A percentile compares a stretch with the other conserved stretches of the same genome.
These are phyloP conservation scores for Zygoascus tannicola DNA, from an alignment of 805 yeast genomes.

Conservation along the genomic window DNA sequence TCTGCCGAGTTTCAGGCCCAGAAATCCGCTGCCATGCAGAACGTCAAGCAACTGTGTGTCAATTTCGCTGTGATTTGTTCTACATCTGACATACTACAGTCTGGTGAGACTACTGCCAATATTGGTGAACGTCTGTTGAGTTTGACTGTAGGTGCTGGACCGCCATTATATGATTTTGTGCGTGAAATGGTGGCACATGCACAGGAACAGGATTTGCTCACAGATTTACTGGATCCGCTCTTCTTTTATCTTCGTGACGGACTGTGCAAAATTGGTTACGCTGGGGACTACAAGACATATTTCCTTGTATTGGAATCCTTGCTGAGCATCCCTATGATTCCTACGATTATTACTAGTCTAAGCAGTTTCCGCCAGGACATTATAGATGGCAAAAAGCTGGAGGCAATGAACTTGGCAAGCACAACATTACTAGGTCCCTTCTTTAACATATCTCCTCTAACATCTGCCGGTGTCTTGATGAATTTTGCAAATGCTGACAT, in stretches of 20 bases:
- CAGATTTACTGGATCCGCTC: conserved; percentile 50
- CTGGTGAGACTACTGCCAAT: conserved; percentile 8
- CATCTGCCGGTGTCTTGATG: conserved; percentile 20
- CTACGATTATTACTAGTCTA: conserved; percentile 48
- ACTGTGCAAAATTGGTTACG: conserved; percentile 23
- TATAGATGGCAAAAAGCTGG: conserved; percentile 37
- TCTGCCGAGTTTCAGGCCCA: conserved; percentile 30
- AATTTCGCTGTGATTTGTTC: conserved; percentile 36
- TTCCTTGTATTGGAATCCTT: conserved; percentile 46
- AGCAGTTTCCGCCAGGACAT: conserved; percentile 41
- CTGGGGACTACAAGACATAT: conserved; percentile 40
- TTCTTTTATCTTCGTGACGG: conserved; percentile 32
- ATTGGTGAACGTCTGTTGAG: conserved; percentile 10
- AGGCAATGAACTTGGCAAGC: conserved; percentile 51
- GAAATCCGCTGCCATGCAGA: conserved; percentile 32
- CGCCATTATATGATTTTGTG: conserved; percentile 38
- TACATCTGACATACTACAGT: conserved; percentile 15
- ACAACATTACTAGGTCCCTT: conserved; percentile 70
- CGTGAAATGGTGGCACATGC: conserved; percentile 49
- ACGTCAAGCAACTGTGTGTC: conserved; percentile 36
- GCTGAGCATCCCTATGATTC: conserved; percentile 51
- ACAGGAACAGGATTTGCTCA: conserved; percentile 53
- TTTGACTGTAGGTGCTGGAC: neutral
- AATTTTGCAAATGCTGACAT: conserved; percentile 19
- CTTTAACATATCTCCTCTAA: conserved; percentile 64